phyloP scores from a whole-genome alignment of 2,329 filamentous ascomycete genomes.

The Lecanosticta acicola region DNA sequence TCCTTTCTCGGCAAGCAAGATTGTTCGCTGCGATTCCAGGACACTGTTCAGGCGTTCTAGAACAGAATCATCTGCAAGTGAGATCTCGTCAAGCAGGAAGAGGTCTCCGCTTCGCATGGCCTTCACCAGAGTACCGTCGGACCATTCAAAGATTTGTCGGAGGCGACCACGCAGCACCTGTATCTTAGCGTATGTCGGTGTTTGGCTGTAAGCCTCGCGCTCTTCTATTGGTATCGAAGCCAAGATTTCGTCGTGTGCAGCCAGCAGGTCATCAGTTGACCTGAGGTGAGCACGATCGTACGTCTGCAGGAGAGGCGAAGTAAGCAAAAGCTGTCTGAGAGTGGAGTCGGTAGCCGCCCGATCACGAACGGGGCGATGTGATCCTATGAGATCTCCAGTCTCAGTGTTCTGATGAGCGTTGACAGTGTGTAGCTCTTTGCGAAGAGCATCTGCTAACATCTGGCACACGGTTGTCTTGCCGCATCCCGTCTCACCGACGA shows the following conservation, averaged over 20 bases:
- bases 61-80: slow-evolving; percentile 93
- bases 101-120: slow-evolving; percentile 87
- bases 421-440: slow-evolving; percentile 74
- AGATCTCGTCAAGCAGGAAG: slow-evolving; percentile 96
- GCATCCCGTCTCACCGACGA: slow-evolving; percentile 95
- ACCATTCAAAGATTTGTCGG: slow-evolving; percentile 93
- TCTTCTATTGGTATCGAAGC: slow-evolving; percentile 36
- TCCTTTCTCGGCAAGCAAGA: slow-evolving; percentile 91
- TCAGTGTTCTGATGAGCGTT: slow-evolving; percentile 99
- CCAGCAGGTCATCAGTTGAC: slow-evolving; percentile 52
- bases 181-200: slow-evolving; percentile 32
- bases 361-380: slow-evolving; percentile 86
- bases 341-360: slow-evolving; percentile 64
- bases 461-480: slow-evolving; percentile 98
- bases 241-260: slow-evolving; percentile 48
- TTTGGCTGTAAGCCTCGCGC: slow-evolving; percentile 11
- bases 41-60: slow-evolving; percentile 95
- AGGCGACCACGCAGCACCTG: slow-evolving; percentile 53
- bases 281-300: slow-evolving; percentile 18
- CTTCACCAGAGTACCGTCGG: slow-evolving; percentile 84
- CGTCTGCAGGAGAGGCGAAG: slow-evolving; percentile 27
- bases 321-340: slow-evolving; percentile 57
- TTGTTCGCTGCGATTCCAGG: slow-evolving; percentile 76
- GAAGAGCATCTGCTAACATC: slow-evolving; percentile 74
- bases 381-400: slow-evolving; percentile 93